Evolutionary conservation across 2,329 filamentous ascomycete species (phyloP), one percentile per base, ranked within the genome.

Genomic region (Neofusicoccum cordaticola): DNA sequence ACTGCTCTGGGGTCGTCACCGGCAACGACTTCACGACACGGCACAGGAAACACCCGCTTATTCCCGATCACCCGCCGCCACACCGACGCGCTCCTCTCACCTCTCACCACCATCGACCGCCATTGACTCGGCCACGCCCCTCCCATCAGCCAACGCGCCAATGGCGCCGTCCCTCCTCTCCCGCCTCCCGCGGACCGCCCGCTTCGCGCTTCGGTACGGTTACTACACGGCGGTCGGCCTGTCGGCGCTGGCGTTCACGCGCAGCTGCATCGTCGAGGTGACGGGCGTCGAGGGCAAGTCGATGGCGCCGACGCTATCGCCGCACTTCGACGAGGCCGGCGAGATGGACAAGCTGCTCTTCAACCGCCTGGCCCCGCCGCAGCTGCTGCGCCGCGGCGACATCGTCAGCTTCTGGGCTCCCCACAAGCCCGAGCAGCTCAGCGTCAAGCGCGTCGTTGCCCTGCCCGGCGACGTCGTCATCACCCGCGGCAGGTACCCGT

Each of bases 381-480:
- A 65, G 4, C 65, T 74, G 13, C 65, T 83, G 1, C 63, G 74
- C 58, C 70, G 80, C 48, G 81, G 81, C 27, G 81, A 83, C 64
- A 67, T 83, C 0, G 76, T 83, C 0, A 75, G 75, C 34, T 81
- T 83, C 66, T 76, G 73, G 71, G 75, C 77, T 44, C 93, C 93
- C 0, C 79, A 83, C 13, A 84, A 90, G 66, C 90, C 92, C 0
- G 86, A 91, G 35, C 82, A 85, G 22, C 81, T 88, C 47, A 87
- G 87, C 0, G 86, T 97, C 39, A 99, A 99, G 80, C 84, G 95
- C 45, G 85, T 99, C 11, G 83, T 97, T 31, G 95, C 86, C 0
- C 72, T 97, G 3, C 88, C 90, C 61, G 93, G 93, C 9, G 94
- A 98, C 73, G 81, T 86, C 1, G 86, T 98, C 35, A 83, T 81